Base-by-base conservation (phyloP, 23 red algal species). In the Gracilariopsis chorda region DNA sequence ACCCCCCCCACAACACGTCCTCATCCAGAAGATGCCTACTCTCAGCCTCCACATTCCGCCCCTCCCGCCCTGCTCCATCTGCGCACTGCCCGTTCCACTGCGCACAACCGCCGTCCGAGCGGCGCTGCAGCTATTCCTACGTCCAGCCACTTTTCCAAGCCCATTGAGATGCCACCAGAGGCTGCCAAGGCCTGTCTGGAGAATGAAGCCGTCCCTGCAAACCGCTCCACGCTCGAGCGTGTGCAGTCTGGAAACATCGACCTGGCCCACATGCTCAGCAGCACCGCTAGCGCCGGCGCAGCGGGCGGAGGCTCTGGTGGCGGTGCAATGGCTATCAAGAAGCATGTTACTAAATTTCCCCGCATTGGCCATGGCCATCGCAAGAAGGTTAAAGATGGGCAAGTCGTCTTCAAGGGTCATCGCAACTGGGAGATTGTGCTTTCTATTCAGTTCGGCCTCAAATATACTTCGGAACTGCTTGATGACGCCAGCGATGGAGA, bases 361-460 rank as follows among this genome's bases (percentile, higher is more conserved):
- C 56, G 51, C 8, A 79, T 80, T 47, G 78, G 62, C 46, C 40
- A 64, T 40, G 52, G 80, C 40, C 62, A 84, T 51, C 57, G 90
- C 20, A 93, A 93, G 69, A 79, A 72, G 73, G 85, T 90, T 73
- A 95, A 95, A 53, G 85, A 95, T 53, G 93, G 93, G 5, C 48
- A 72, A 14, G 82, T 94, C 17, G 93, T 95, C 12, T 95, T 86
- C 68, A 95, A 95, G 45, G 84, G 93, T 14, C 93, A 95, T 64
- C 24, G 43, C 12, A 90, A 80, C 62, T 95, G 93, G 93, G 83
- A 88, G 55, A 95, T 95, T 84, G 93, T 95, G 8, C 56, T 95
- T 13, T 62, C 68, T 42, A 91, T 95, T 52, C 93, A 95, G 86
- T 90, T 91, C 86, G 93, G 93, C 46, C 59, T 95, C 21, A 62